Conservation (phyloP, 768 basidiomycete species). For the Suillus subluteus region DNA sequence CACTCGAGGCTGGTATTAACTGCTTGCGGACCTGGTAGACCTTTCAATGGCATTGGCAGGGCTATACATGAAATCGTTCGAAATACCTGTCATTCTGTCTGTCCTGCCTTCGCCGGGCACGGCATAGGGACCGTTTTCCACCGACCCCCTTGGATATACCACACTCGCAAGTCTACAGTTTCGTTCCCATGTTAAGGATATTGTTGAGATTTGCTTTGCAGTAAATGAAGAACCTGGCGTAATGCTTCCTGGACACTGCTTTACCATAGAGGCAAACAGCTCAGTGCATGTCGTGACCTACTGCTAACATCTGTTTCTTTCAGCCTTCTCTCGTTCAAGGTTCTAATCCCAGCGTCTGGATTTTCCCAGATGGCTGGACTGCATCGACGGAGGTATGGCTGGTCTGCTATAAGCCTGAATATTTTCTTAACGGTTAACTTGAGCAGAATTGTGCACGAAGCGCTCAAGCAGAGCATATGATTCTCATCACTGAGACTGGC, state of each 20-base stretch:
- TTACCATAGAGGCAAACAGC: constrained; percentile 80
- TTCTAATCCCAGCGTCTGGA: constrained; percentile 62
- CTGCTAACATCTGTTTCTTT: not conserved
- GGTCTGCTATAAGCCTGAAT: not conserved
- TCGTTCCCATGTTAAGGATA: not conserved
- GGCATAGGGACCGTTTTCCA: constrained; percentile 88
- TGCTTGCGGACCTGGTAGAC: constrained; percentile 73
- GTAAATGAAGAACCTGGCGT: constrained; percentile 82
- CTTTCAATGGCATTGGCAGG: constrained; percentile 70
- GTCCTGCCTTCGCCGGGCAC: constrained; percentile 79
- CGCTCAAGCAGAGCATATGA: constrained; percentile 89
- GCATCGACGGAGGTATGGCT: constrained; percentile 77
- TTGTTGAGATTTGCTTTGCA: constrained; percentile 30
- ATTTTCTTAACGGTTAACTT: constrained; percentile 5
- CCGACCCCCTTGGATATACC: constrained; percentile 80
- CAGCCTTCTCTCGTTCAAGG: constrained; percentile 85
- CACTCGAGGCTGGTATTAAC: constrained; percentile 71
- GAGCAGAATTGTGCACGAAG: constrained; percentile 75
- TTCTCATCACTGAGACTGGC: constrained; percentile 79
- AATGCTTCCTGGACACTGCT: constrained; percentile 87
- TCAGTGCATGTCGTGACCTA: constrained; percentile 10
- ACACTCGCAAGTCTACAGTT: constrained; percentile 56
- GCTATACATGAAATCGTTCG: constrained; percentile 62
- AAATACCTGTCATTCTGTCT: constrained; percentile 55
- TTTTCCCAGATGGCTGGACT: constrained; percentile 94